phyloP scores from a whole-genome alignment of 495 filamentous ascomycete species.

The Penicillium psychrofluorescens region DNA sequence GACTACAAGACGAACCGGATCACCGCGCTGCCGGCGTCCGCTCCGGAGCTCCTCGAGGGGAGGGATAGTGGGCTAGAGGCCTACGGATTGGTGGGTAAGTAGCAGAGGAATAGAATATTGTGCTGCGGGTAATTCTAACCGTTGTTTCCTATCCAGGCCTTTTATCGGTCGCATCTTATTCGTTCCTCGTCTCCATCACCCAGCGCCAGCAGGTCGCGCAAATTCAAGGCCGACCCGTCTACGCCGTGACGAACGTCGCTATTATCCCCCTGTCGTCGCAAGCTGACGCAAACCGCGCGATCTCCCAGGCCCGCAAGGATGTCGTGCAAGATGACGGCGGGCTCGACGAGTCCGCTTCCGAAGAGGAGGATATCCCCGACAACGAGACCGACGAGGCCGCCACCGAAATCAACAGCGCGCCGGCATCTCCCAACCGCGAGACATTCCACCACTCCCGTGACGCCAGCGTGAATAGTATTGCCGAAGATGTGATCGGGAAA shows the following conservation, averaged over 20 bases:
- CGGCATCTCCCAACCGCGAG: slow-evolving; percentile 21
- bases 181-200: slow-evolving; percentile 79
- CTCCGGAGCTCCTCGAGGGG: slow-evolving; percentile 28
- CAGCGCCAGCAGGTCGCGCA: slow-evolving; percentile 81
- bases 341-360: slow-evolving; percentile 28
- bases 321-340: slow-evolving; percentile 17
- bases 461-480: slow-evolving; percentile 50
- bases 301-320: slow-evolving; percentile 53
- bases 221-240: slow-evolving; percentile 73
- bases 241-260: slow-evolving; percentile 77
- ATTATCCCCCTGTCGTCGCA: slow-evolving; percentile 79
- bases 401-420: slow-evolving; percentile 25
- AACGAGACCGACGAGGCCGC: slow-evolving; percentile 28
- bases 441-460: slow-evolving; percentile 11
- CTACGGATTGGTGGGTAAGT: slow-evolving; percentile 79
- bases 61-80: slow-evolving; percentile 51
- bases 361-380: slow-evolving; percentile 21
- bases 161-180: slow-evolving; percentile 62
- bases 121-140: background rate
- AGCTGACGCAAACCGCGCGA: slow-evolving; percentile 61
- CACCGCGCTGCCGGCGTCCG: slow-evolving; percentile 30
- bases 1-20: slow-evolving; percentile 66
- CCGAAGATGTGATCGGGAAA: slow-evolving; percentile 74
- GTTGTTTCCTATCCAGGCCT: slow-evolving; percentile 43
- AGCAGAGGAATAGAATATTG: background rate